A percentile compares a stretch with the other conserved stretches of the same genome.
Evolutionary conservation across 805 yeast genomes (phyloP).

Genomic region (Starmerella powellii): DNA sequence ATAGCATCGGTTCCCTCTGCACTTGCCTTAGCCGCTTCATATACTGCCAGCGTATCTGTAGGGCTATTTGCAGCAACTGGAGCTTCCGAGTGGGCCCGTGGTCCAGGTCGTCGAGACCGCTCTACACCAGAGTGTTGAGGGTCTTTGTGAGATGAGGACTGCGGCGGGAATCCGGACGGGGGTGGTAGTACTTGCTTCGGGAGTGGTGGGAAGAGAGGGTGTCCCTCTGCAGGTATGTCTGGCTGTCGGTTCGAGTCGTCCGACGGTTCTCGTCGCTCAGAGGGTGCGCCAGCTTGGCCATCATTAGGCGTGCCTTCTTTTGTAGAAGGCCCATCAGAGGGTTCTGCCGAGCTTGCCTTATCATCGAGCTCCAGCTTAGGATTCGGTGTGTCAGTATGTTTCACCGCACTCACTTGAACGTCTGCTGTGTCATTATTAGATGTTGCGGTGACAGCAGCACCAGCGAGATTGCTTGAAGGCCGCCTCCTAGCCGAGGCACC

Average conservation of each 20-base stretch:
- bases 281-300: no score
- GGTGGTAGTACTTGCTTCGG: conserved; percentile 20
- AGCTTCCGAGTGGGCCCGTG: conserved; percentile 7
- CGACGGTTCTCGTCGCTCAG: not conserved
- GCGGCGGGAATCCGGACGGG: conserved; percentile 1
- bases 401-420: no score
- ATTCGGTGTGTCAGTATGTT: no score
- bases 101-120: conserved; percentile 8
- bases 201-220: conserved; percentile 19
- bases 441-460: no score
- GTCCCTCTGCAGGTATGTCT: conserved; percentile 11
- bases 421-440: no score
- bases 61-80: conserved; percentile 7
- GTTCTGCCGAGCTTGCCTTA: not conserved
- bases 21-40: conserved; percentile 23
- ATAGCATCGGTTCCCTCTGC: conserved; percentile 22
- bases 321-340: not conserved
- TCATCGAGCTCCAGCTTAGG: not conserved
- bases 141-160: no score
- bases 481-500: not conserved
- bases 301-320: not conserved
- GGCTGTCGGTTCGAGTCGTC: not conserved
- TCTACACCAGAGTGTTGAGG: not conserved
- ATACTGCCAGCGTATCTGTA: conserved; percentile 22
- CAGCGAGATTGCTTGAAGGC: no score